These are phyloP conservation scores for Hericium rajendrae DNA, from an alignment of 768 basidiomycete genomes.

Conservation along the genomic window DNA sequence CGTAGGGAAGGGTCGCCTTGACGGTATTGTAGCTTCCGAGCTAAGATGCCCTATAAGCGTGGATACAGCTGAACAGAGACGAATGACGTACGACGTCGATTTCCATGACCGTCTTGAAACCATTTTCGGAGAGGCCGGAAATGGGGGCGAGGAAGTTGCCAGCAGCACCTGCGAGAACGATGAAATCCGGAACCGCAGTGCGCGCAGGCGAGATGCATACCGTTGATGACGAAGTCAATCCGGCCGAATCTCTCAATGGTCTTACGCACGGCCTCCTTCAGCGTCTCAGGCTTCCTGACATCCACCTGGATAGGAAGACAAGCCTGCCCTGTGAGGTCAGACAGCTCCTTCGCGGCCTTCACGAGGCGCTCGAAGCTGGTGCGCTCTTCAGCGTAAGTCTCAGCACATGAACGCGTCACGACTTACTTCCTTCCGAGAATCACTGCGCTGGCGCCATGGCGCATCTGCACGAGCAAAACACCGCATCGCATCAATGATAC, in stretches of 20 bases:
- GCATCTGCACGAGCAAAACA: slow-evolving; percentile 42
- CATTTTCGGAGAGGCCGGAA: slow-evolving; percentile 75
- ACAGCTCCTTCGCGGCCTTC: slow-evolving; percentile 61
- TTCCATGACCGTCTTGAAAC: slow-evolving; percentile 85
- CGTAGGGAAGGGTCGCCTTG: slow-evolving; percentile 76
- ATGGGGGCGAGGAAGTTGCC: slow-evolving; percentile 94
- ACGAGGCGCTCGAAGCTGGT: slow-evolving; percentile 61
- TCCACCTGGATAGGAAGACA: slow-evolving; percentile 76
- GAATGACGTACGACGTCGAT: slow-evolving; percentile 69
- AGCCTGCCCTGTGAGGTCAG: slow-evolving; percentile 51
- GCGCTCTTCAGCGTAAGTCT: too few species aligned
- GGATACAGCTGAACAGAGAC: too few species aligned
- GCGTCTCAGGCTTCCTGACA: slow-evolving; percentile 65
- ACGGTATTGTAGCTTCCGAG: slow-evolving; percentile 91
- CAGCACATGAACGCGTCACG: background rate
- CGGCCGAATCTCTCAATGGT: slow-evolving; percentile 70
- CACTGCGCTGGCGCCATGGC: slow-evolving; percentile 68
- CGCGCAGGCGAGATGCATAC: slow-evolving; percentile 29
- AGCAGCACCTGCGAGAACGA: slow-evolving; percentile 58
- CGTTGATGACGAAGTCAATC: slow-evolving; percentile 94
- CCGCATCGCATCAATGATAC: too few species aligned
- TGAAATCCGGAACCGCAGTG: too few species aligned
- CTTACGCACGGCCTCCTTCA: slow-evolving; percentile 67
- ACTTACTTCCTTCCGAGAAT: slow-evolving; percentile 86
- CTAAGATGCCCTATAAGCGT: slow-evolving; percentile 25